Percentiles rank a stretch among this genome's conserved stretches.
Evolutionary conservation across 208 protist species (phyloP).

Genomic region (Leishmania major): DNA sequence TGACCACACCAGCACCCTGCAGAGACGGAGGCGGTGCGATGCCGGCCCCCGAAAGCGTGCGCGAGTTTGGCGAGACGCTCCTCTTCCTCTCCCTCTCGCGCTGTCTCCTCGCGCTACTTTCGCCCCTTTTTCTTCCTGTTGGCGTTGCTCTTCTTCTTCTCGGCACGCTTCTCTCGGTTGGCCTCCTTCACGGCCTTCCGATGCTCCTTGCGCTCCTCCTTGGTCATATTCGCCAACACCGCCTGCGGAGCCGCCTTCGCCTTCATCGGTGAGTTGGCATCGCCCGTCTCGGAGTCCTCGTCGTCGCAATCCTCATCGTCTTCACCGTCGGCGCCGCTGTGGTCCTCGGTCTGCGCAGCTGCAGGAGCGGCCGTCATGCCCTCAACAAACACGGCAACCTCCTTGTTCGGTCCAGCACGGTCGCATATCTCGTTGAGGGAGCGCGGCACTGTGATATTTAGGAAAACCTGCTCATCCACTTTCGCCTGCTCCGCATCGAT

Average conservation of each 20-base stretch:
- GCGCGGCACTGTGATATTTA: slow-evolving; percentile 79
- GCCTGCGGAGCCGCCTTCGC: slow-evolving; percentile 11
- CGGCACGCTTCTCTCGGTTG: slow-evolving; percentile 64
- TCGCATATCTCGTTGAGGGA: slow-evolving; percentile 76
- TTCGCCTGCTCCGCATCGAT: slow-evolving; percentile 55
- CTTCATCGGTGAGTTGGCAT: slow-evolving; percentile 13
- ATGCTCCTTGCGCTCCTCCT: slow-evolving; percentile 83
- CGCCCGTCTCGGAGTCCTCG: slow-evolving; percentile 16
- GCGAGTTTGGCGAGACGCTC: not conserved
- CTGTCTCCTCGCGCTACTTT: not conserved
- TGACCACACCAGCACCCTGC: not conserved
- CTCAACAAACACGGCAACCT: slow-evolving; percentile 69
- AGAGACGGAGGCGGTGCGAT: not conserved
- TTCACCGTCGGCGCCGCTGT: not conserved
- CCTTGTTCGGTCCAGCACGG: slow-evolving; percentile 51
- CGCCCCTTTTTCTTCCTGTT: slow-evolving; percentile 48
- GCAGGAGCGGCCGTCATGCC: slow-evolving; percentile 52
- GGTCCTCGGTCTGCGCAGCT: slow-evolving; percentile 4
- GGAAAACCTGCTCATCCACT: slow-evolving; percentile 89
- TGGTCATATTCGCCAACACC: slow-evolving; percentile 80
- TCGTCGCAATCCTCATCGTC: slow-evolving; percentile 16
- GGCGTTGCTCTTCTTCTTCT: slow-evolving; percentile 74
- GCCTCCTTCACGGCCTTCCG: slow-evolving; percentile 81
- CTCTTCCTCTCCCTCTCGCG: not conserved
- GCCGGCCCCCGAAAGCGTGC: not conserved